phyloP scores from a whole-genome alignment of 768 basidiomycete genomes.

The Rhizopogon roseolus region DNA sequence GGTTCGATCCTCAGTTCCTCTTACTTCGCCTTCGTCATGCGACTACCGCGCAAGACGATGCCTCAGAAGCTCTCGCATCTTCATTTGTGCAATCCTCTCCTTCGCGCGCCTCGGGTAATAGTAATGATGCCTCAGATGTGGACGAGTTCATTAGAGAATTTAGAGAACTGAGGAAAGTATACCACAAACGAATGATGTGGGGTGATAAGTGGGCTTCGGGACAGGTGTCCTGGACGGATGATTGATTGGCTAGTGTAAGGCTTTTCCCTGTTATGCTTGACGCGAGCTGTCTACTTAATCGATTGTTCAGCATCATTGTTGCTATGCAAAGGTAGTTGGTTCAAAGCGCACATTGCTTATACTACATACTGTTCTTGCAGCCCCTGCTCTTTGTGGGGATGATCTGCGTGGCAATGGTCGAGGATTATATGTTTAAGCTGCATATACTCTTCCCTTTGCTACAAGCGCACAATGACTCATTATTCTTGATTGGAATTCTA shows the following conservation, averaged over 20 bases:
- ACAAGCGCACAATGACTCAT: background rate
- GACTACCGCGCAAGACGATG: constrained; percentile 85
- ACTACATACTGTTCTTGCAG: background rate
- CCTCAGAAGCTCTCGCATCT: constrained; percentile 81
- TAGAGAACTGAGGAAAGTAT: constrained; percentile 81
- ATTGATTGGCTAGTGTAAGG: background rate
- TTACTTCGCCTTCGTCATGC: constrained; percentile 85
- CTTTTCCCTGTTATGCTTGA: background rate
- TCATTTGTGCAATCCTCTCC: constrained; percentile 68
- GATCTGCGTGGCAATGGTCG: background rate
- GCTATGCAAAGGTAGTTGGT: background rate
- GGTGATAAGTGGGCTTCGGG: constrained; percentile 81
- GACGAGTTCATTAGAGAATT: constrained; percentile 89
- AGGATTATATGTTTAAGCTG: too few species aligned
- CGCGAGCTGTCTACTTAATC: background rate
- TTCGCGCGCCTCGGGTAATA: constrained; percentile 15
- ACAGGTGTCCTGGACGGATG: constrained; percentile 83
- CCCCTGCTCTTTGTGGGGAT: background rate
- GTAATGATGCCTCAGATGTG: constrained; percentile 49
- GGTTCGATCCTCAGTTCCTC: constrained; percentile 83
- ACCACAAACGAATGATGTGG: constrained; percentile 92
- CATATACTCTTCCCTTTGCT: too few species aligned
- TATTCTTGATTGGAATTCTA: background rate
- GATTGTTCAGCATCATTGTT: background rate
- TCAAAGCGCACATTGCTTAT: background rate